A percentile compares a stretch with the other conserved stretches of the same genome.
phyloP scores from a whole-genome alignment of 768 basidiomycete species.

The Auricularia cornea region DNA sequence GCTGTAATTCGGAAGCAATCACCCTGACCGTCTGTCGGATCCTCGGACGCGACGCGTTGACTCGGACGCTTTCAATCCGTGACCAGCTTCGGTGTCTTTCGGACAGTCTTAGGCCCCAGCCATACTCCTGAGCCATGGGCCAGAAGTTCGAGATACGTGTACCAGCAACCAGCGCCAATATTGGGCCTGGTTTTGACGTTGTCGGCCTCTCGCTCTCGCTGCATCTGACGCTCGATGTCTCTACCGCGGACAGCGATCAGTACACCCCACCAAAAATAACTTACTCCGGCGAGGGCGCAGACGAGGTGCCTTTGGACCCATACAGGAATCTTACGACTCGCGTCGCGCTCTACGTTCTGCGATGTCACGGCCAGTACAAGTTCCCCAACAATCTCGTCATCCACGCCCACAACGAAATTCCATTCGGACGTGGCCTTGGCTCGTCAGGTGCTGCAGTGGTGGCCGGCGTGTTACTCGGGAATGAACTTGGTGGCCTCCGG shows the following conservation, averaged over 20 bases:
- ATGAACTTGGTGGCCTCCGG: constrained; percentile 66
- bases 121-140: background rate
- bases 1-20: too few species aligned
- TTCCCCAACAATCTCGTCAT: constrained; percentile 76
- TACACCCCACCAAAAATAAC: constrained; percentile 50
- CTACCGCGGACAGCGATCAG: constrained; percentile 20
- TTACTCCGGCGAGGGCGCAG: constrained; percentile 82
- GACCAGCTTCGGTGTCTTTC: too few species aligned
- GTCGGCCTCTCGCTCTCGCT: constrained; percentile 95
- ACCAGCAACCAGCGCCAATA: constrained; percentile 97
- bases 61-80: too few species aligned
- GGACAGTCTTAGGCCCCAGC: too few species aligned
- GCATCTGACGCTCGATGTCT: constrained; percentile 67
- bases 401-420: constrained; percentile 85
- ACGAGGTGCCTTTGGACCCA: constrained; percentile 85
- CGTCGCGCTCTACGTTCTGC: constrained; percentile 95
- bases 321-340: constrained; percentile 97
- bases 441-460: constrained; percentile 99
- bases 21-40: too few species aligned
- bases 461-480: constrained; percentile 86
- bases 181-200: constrained; percentile 98
- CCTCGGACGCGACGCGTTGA: too few species aligned
- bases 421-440: constrained; percentile 94
- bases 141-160: constrained; percentile 59
- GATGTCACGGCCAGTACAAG: constrained; percentile 64